Percentiles rank a stretch among this genome's conserved stretches.
phyloP scores from a whole-genome alignment of 228 moss, liverwort and hornwort species.

The Sphagnum fallax region DNA sequence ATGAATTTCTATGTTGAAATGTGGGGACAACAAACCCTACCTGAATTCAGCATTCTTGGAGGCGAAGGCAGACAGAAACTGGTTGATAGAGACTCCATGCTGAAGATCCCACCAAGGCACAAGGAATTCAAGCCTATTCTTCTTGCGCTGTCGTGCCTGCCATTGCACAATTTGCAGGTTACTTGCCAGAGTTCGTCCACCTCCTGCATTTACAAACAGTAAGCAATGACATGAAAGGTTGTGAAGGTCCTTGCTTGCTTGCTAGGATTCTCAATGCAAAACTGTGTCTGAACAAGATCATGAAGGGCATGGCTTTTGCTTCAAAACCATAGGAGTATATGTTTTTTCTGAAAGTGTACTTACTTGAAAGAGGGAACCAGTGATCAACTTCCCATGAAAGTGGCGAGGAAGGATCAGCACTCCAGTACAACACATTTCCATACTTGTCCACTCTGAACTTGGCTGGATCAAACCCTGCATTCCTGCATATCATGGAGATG shows the following conservation, averaged over 20 bases:
- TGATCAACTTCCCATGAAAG: slow-evolving; percentile 68
- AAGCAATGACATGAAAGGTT: not conserved
- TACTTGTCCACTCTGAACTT: slow-evolving; percentile 59
- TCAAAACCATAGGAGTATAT: no score
- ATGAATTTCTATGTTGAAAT: no score
- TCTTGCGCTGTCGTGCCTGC: slow-evolving; percentile 62
- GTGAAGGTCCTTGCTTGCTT: no score
- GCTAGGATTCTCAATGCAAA: no score
- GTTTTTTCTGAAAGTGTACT: not conserved
- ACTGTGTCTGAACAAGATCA: no score
- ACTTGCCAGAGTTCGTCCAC: slow-evolving; percentile 40
- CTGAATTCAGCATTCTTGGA: slow-evolving; percentile 53
- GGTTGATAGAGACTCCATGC: slow-evolving; percentile 57
- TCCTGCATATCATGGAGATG: slow-evolving; percentile 20
- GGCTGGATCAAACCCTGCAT: slow-evolving; percentile 66
- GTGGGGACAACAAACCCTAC: slow-evolving; percentile 8
- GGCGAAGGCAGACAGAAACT: slow-evolving; percentile 54
- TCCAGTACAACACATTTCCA: slow-evolving; percentile 59
- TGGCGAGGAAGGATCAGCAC: slow-evolving; percentile 59
- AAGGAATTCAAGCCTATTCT: slow-evolving; percentile 56
- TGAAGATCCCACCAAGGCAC: slow-evolving; percentile 74
- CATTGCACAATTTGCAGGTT: slow-evolving; percentile 61
- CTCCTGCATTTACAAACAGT: slow-evolving; percentile 28
- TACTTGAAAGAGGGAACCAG: slow-evolving; percentile 70
- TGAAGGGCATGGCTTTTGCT: no score